Evolutionary conservation across 192 early-diverging fungal genomes (phyloP).

Genomic region (Gonapodya sp.): DNA sequence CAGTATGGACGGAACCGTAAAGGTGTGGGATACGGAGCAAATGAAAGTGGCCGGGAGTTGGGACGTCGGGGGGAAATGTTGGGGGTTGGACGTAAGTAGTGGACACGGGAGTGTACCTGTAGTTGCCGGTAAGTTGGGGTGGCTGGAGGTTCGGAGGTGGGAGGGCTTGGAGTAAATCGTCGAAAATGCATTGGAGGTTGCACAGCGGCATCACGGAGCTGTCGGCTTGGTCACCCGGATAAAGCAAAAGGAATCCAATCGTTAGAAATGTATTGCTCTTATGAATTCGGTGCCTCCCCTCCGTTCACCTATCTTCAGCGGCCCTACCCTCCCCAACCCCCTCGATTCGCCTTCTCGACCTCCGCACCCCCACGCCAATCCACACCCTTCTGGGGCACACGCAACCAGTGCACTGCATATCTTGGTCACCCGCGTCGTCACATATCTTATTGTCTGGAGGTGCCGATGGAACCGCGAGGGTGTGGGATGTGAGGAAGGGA

Average conservation of each 20-base stretch:
- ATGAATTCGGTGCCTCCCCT: not conserved
- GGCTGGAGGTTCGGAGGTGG: not conserved
- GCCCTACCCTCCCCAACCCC: not conserved
- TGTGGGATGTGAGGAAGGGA: conserved; percentile 86
- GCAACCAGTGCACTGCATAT: conserved; percentile 66
- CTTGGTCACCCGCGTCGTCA: conserved; percentile 67
- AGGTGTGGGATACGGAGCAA: conserved; percentile 6
- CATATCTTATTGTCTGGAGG: conserved; percentile 72
- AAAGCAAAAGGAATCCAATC: no score
- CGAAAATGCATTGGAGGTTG: no score
- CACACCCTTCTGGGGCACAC: conserved; percentile 8
- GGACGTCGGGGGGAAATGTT: not conserved
- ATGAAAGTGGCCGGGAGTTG: not conserved
- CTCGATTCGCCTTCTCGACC: not conserved
- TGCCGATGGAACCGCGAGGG: conserved; percentile 74
- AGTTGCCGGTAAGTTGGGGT: not conserved
- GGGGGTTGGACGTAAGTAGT: not conserved
- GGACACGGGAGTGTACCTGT: not conserved
- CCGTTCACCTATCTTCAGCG: not conserved
- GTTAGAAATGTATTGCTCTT: not conserved
- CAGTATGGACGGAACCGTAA: not conserved
- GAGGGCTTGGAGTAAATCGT: not conserved
- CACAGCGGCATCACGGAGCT: no score
- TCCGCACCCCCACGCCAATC: not conserved
- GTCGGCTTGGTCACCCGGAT: no score